Evolutionary conservation across 2,329 filamentous ascomycete species (phyloP).

Genomic region (Dactylellina leptospora): DNA sequence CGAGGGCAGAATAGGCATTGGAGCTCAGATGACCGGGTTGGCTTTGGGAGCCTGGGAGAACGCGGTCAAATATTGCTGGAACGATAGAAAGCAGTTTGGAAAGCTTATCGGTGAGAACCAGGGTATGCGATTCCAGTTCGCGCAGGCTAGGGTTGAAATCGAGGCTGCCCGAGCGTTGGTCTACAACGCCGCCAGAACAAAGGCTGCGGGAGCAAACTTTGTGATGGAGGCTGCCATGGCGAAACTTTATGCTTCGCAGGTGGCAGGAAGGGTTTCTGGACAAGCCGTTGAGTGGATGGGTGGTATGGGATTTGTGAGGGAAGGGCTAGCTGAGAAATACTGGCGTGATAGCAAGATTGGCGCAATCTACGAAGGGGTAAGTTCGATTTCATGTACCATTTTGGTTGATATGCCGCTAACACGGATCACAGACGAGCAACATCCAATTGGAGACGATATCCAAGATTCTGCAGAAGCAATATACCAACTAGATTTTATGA

Average conservation of each 20-base stretch:
- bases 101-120: conserved; percentile 95
- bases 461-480: conserved; percentile 74
- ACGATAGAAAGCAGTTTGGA: conserved; percentile 97
- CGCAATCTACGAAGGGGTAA: conserved; percentile 89
- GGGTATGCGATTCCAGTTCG: conserved; percentile 98
- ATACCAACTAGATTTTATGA: conserved; percentile 66
- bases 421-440: conserved; percentile 64
- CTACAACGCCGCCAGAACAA: conserved; percentile 95
- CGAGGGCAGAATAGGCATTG: conserved; percentile 96
- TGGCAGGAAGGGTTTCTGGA: conserved; percentile 84
- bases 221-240: conserved; percentile 97
- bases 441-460: conserved; percentile 77
- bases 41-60: conserved; percentile 95
- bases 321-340: conserved; percentile 97
- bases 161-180: conserved; percentile 88
- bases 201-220: conserved; percentile 91
- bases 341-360: conserved; percentile 98
- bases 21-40: conserved; percentile 97
- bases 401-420: conserved; percentile 8
- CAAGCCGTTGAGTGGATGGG: conserved; percentile 98
- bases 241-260: conserved; percentile 92
- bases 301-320: conserved; percentile 97
- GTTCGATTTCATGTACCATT: conserved; percentile 58
- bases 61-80: conserved; percentile 94
- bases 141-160: conserved; percentile 94